phyloP scores from a whole-genome alignment of 306 rosid species.

The Pterocarpus macrocarpus region DNA sequence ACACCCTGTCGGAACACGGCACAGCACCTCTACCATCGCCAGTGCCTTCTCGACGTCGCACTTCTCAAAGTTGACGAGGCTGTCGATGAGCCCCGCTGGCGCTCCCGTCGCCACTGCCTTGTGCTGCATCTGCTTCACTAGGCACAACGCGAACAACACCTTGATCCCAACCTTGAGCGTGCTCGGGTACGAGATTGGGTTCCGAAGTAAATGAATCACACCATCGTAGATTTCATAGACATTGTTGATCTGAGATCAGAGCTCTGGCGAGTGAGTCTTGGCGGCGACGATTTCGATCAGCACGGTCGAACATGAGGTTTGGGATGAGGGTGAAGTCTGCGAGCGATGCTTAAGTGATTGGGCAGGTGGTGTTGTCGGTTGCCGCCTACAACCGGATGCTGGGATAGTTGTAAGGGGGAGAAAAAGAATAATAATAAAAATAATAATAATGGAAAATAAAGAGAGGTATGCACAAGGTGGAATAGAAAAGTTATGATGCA shows the following conservation, averaged over 20 bases:
- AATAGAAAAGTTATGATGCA: too few relatives aligned
- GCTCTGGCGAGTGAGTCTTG: slow-evolving; percentile 75
- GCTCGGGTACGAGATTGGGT: slow-evolving; percentile 65
- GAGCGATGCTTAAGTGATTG: slow-evolving; percentile 74
- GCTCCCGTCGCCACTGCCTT: slow-evolving; percentile 82
- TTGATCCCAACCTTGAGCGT: slow-evolving; percentile 79
- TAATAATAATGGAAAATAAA: too few relatives aligned
- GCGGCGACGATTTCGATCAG: slow-evolving; percentile 70
- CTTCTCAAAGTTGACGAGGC: slow-evolving; percentile 80
- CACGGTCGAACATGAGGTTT: slow-evolving; percentile 84
- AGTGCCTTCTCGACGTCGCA: slow-evolving; percentile 86
- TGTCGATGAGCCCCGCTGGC: slow-evolving; percentile 66
- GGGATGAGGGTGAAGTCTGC: slow-evolving; percentile 86
- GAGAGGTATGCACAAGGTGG: too few relatives aligned
- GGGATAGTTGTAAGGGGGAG: slow-evolving; percentile 63
- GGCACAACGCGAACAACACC: slow-evolving; percentile 76
- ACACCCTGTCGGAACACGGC: slow-evolving; percentile 69
- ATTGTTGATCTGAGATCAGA: slow-evolving; percentile 64
- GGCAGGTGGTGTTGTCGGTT: slow-evolving; percentile 91
- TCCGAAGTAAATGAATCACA: slow-evolving; percentile 64
- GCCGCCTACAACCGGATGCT: slow-evolving; percentile 91
- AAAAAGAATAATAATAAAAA: too few relatives aligned
- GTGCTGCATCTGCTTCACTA: slow-evolving; percentile 77
- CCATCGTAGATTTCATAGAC: slow-evolving; percentile 79
- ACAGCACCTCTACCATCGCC: slow-evolving; percentile 81